phyloP scores from a whole-genome alignment of 2,329 filamentous ascomycete species.

The Cladobotryum mycophilum region DNA sequence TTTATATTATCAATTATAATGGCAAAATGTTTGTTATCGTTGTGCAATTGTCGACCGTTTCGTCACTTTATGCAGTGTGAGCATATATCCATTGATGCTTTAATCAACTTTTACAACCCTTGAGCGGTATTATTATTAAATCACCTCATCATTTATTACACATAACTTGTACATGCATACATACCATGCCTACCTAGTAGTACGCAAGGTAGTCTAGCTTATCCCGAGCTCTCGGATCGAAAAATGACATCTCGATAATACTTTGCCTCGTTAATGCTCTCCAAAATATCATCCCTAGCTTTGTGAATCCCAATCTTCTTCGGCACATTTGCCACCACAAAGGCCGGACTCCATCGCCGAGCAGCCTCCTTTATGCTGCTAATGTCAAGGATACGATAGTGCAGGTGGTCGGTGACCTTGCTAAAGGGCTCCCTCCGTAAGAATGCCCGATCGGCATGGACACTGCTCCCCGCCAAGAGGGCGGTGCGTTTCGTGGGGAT shows the following conservation, averaged over 20 bases:
- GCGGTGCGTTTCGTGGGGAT: slow-evolving; percentile 62
- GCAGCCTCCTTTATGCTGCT: slow-evolving; percentile 89
- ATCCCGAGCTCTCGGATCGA: slow-evolving; percentile 11
- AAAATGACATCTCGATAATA: slow-evolving; percentile 76
- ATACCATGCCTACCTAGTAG: too few species aligned
- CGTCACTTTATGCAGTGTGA: too few species aligned
- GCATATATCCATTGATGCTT: too few species aligned
- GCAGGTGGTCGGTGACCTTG: slow-evolving; percentile 66
- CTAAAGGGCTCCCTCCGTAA: slow-evolving; percentile 68
- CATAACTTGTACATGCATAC: too few species aligned
- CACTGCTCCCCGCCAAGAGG: slow-evolving; percentile 83
- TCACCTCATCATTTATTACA: too few species aligned
- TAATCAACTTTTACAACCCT: too few species aligned
- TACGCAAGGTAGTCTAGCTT: too few species aligned
- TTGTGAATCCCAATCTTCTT: slow-evolving; percentile 72
- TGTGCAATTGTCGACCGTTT: background rate
- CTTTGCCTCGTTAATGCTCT: slow-evolving; percentile 87
- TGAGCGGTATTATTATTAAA: too few species aligned
- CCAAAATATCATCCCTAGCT: slow-evolving; percentile 82
- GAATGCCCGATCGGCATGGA: slow-evolving; percentile 85
- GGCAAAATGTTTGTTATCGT: background rate
- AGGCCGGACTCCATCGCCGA: slow-evolving; percentile 61
- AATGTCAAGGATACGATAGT: slow-evolving; percentile 88
- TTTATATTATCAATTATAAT: background rate
- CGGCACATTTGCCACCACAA: slow-evolving; percentile 52